A percentile compares a stretch with the other conserved stretches of the same genome.
Conservation (phyloP, 192 early-diverging fungal genomes). For the Umbelopsis vinacea region DNA sequence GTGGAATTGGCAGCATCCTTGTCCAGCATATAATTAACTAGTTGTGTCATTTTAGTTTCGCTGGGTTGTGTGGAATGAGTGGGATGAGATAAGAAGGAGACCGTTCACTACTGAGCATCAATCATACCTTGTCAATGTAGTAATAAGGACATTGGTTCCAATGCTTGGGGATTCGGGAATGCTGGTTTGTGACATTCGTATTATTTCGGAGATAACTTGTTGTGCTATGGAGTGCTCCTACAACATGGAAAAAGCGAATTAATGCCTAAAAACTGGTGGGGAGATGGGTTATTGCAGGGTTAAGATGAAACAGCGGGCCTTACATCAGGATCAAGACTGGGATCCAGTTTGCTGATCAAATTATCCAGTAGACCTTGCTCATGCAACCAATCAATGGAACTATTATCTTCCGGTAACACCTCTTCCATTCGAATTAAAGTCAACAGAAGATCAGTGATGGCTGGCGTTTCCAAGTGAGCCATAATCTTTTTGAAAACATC, state of each 20-base stretch:
- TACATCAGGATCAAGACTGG: conserved; percentile 45
- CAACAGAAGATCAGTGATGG: conserved; percentile 90
- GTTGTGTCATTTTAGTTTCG: conserved; percentile 72
- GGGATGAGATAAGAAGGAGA: not conserved
- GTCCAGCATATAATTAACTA: conserved; percentile 91
- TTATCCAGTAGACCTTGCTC: conserved; percentile 70
- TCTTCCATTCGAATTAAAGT: conserved; percentile 95
- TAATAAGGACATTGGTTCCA: conserved; percentile 26
- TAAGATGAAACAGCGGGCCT: not conserved
- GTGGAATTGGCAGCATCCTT: conserved; percentile 74
- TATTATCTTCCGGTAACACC: conserved; percentile 69
- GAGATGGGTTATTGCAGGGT: not conserved
- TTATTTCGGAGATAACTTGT: conserved; percentile 33
- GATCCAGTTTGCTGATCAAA: conserved; percentile 77
- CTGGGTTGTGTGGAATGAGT: conserved; percentile 38
- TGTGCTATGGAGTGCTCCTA: conserved; percentile 31
- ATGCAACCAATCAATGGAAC: conserved; percentile 69
- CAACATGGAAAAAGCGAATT: not conserved
- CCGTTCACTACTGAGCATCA: no score
- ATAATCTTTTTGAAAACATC: conserved; percentile 80
- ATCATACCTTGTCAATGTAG: conserved; percentile 21
- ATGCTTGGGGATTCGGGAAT: conserved; percentile 29
- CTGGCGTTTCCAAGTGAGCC: conserved; percentile 81
- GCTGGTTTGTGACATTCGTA: conserved; percentile 26
- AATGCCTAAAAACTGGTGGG: not conserved